Base-by-base conservation (phyloP, 306 rosid species). In the Potentilla sterilis region DNA sequence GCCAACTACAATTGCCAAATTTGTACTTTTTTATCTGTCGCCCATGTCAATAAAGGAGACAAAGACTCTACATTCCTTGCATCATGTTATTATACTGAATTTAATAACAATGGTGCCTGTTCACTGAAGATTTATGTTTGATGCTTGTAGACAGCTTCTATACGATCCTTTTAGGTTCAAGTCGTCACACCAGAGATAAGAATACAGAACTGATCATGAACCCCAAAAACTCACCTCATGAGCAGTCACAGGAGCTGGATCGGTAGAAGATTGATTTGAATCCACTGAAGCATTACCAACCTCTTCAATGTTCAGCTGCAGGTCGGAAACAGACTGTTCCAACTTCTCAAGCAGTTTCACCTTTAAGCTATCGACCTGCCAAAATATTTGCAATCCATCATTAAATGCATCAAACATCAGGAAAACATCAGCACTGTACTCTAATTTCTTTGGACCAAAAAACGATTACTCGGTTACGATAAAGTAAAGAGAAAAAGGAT, bases 311-410 rank as follows among this genome's bases (percentile, higher is more conserved):
- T 88, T 86, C 61, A 95, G 85, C 76, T 84, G 86, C 79, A 95
- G 90, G 79, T 77, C 92, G 54, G 75, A 49, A 62, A 88, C 69
- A 75, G 96, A 95, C 67, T 88, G 96, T 83, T 92, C 97, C 81
- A 95, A 83, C 76, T 95, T 95, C 72, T 86, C 96, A 38, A 95
- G 91, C 73, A 92, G 75, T 83, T 88, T 90, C 38, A 80, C 90
- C 86, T 90, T 90, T 85, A 95, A 89, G 78, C 85, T 88, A 70
- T 90, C 87, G 80, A 92, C 91, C 97, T 95, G 90, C 75, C 88
- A 86, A 86, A 42, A 83, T 19, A 75, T 74, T 55, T 74, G 75
- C 55, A 71, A 67, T 69, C 72, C 69, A 78, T 63, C 80, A 80
- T 77, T 82, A 59, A 74, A 78, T 54, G 32, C 61, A 55, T 55